Evolutionary conservation across 306 rosid genomes (phyloP).

Genomic region (Nissolia schottii): DNA sequence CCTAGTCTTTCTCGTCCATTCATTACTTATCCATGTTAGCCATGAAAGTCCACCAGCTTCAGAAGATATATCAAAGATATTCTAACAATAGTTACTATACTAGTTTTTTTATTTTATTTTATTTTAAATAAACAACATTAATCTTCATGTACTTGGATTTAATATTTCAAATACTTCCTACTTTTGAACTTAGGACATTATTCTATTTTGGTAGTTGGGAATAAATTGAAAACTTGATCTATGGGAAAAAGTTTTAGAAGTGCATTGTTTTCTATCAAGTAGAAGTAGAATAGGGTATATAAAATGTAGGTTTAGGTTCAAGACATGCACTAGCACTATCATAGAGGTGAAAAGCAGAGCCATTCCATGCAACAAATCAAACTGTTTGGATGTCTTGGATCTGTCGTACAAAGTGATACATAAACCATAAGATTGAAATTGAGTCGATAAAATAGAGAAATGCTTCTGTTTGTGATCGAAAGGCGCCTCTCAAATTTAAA

Average conservation of each 20-base stretch:
- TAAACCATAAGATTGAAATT: background rate
- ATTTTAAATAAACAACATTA: background rate
- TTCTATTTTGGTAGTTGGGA: background rate
- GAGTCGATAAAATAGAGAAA: background rate
- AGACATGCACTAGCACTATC: too few species aligned
- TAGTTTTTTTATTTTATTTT: background rate
- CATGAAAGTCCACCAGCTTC: background rate
- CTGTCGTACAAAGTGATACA: background rate
- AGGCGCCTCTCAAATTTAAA: background rate
- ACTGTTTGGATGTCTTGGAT: background rate
- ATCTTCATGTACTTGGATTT: background rate
- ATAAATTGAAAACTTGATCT: background rate
- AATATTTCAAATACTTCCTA: background rate
- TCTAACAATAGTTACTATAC: background rate
- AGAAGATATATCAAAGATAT: background rate
- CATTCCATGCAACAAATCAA: background rate
- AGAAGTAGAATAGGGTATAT: background rate
- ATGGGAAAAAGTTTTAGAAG: background rate
- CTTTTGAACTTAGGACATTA: background rate
- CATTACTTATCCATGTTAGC: background rate
- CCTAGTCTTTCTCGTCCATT: background rate
- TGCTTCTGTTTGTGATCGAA: background rate
- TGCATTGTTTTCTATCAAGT: background rate
- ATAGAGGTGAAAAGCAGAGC: too few species aligned
- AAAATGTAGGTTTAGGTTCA: background rate